Base-by-base conservation (phyloP, 768 basidiomycete genomes). In the Thelephora aurantiotincta region DNA sequence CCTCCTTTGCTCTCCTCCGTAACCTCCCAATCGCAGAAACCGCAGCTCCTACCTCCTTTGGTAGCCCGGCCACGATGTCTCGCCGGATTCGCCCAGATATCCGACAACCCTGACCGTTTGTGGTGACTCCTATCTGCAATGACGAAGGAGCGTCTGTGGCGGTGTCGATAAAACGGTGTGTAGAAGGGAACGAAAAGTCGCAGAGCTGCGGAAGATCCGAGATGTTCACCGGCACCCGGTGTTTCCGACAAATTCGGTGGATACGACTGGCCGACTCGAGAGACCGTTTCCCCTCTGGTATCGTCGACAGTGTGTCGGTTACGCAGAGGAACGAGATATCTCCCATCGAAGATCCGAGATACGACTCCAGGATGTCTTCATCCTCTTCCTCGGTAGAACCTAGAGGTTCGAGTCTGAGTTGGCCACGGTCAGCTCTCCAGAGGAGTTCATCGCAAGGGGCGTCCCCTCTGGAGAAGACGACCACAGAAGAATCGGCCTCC, bases 51-150 rank as follows among this genome's bases (percentile, higher is more conserved):
- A 85, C 71, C 6, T 82, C 77, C 49, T 68, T 73, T 0, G 90
- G 80, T 4, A 99, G 64, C 35, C 69, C 69, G 0, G 82, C 67
- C 2, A 94, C 78, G 45, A 97, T 80, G 19, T 97, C 91, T 20
- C 94, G 69, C 33, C 78, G 75, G 35, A 99, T 65, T 11, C 94
- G 72, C 1, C 79, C 74, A 0, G 82, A 82, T 3, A 99, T 69
- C 5, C 94, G 68, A 56, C 94, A 97, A 1, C 92, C 94, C 52
- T 83, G 77, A 0, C 90, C 90, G 54, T 96, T 97, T 0, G 93
- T 93, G 2, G 91, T 87, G 2, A 97, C 74, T 0, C 82, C 87
- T 18, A 99, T 65, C 57, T 86, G 85, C 0, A 88, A 63, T 2
- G 78, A 58, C 1, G 75, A 74, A 13, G 69, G 64, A 33, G 60